phyloP scores from a whole-genome alignment of 2,329 filamentous ascomycete genomes.

The Pyricularia grisea region DNA sequence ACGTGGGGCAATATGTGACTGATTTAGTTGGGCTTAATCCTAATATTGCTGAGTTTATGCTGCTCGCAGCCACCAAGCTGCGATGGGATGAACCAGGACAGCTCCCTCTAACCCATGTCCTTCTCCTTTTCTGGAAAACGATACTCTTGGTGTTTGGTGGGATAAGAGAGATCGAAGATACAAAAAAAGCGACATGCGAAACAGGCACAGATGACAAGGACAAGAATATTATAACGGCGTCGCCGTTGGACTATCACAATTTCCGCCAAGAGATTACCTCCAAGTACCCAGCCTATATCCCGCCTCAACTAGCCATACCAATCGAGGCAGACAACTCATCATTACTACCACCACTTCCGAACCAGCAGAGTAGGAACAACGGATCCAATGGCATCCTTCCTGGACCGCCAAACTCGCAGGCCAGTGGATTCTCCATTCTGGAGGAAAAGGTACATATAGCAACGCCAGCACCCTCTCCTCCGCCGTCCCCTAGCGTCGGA shows the following conservation, averaged over 20 bases:
- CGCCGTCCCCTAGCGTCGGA: conserved; percentile 76
- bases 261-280: conserved; percentile 96
- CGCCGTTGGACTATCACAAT: conserved; percentile 88
- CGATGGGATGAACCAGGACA: conserved; percentile 62
- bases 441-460: conserved; percentile 97
- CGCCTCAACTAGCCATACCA: conserved; percentile 72
- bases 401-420: conserved; percentile 41
- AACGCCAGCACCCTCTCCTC: conserved; percentile 92
- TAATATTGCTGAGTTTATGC: conserved; percentile 60
- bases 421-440: conserved; percentile 67
- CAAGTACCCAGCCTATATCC: conserved; percentile 94
- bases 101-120: conserved; percentile 58
- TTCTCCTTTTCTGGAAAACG: conserved; percentile 86
- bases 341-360: conserved; percentile 75
- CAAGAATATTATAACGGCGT: conserved; percentile 79
- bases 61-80: conserved; percentile 57
- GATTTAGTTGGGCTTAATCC: conserved; percentile 50
- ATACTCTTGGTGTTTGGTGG: conserved; percentile 81
- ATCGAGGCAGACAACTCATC: conserved; percentile 87
- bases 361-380: conserved; percentile 56
- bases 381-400: conserved; percentile 54
- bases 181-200: conserved; percentile 65
- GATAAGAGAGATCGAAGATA: conserved; percentile 58
- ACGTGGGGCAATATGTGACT: neutral
- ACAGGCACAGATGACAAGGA: conserved; percentile 48